These are phyloP conservation scores for Wickerhamiella lipophila DNA, from an alignment of 805 yeast genomes.

Conservation along the genomic window DNA sequence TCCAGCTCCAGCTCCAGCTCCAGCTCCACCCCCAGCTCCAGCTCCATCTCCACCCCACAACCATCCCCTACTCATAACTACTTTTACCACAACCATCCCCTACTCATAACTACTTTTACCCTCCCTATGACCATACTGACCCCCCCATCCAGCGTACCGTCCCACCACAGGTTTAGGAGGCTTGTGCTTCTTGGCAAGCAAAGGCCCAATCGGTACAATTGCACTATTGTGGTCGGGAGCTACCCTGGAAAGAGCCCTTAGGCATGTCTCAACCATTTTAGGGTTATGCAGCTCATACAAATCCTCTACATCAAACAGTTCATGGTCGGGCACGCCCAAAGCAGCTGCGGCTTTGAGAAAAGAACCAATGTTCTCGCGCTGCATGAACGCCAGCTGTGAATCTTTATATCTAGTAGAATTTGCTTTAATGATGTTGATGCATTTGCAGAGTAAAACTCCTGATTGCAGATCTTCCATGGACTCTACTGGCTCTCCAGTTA, in stretches of 20 bases:
- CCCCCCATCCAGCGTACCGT: constrained; percentile 12
- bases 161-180: constrained; percentile 9
- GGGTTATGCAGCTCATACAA: constrained; percentile 59
- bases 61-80: constrained; percentile 7
- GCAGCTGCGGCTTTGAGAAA: constrained; percentile 47
- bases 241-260: constrained; percentile 9
- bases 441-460: constrained; percentile 5
- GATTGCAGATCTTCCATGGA: constrained; percentile 3
- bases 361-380: constrained; percentile 50
- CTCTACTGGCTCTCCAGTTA: neutral
- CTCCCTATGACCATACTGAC: constrained; percentile 12
- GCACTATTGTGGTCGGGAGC: constrained; percentile 9
- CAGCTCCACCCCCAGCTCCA: too few species aligned
- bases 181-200: constrained; percentile 9
- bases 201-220: constrained; percentile 12
- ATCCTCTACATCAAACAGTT: constrained; percentile 61
- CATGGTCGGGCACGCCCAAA: constrained; percentile 63
- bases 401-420: constrained; percentile 1
- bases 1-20: too few species aligned
- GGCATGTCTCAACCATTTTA: constrained; percentile 26
- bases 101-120: constrained; percentile 7
- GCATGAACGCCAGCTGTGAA: constrained; percentile 9
- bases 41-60: too few species aligned
- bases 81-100: too few species aligned
- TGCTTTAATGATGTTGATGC: constrained; percentile 1